Evolutionary conservation across 805 yeast species (phyloP).

Genomic region (Suhomyces sp.): DNA sequence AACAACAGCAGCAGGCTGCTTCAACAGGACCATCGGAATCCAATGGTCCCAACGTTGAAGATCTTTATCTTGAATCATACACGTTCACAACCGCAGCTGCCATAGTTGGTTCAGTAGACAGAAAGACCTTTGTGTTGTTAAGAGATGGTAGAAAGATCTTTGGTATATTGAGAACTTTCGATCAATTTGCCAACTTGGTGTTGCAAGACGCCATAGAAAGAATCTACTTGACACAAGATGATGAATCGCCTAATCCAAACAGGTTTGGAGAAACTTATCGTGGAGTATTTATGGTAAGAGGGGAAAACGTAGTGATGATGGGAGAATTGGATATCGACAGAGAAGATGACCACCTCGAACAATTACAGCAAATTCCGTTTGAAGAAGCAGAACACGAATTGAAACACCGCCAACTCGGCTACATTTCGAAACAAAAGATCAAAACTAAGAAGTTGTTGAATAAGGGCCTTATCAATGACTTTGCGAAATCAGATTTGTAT

Average conservation of each 20-base stretch:
- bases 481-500: slow-evolving; percentile 53
- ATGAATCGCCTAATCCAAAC: slow-evolving; percentile 17
- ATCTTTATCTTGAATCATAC: slow-evolving; percentile 71
- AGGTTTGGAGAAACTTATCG: slow-evolving; percentile 72
- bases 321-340: slow-evolving; percentile 90
- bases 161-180: slow-evolving; percentile 92
- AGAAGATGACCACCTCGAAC: slow-evolving; percentile 67
- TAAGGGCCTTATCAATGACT: slow-evolving; percentile 57
- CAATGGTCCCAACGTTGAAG: slow-evolving; percentile 39
- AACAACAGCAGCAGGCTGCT: slow-evolving; percentile 3
- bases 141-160: slow-evolving; percentile 87
- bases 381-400: slow-evolving; percentile 53
- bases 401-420: slow-evolving; percentile 25
- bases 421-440: slow-evolving; percentile 39
- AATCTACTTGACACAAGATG: slow-evolving; percentile 50
- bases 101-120: slow-evolving; percentile 81
- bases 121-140: slow-evolving; percentile 76
- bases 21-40: slow-evolving; percentile 3
- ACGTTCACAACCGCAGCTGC: slow-evolving; percentile 89
- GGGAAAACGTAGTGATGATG: slow-evolving; percentile 90
- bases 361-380: slow-evolving; percentile 58
- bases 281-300: slow-evolving; percentile 87
- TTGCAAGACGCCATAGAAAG: slow-evolving; percentile 89
- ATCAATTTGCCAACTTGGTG: slow-evolving; percentile 90
- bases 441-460: slow-evolving; percentile 49